These are phyloP conservation scores for Geotrichum aggregatum DNA, from an alignment of 1,139 yeast genomes.

Conservation along the genomic window DNA sequence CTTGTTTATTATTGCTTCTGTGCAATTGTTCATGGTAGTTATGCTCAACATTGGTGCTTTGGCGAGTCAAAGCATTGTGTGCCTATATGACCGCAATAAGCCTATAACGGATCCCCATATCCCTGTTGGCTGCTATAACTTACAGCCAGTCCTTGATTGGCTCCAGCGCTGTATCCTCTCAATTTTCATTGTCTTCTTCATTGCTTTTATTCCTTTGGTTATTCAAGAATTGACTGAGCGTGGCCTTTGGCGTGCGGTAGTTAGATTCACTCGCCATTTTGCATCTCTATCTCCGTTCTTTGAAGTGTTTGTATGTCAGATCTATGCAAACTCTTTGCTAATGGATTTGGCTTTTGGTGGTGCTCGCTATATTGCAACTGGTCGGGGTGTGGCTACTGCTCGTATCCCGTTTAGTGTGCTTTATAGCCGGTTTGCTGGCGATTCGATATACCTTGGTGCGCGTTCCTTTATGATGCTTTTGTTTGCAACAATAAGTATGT, in stretches of 20 bases:
- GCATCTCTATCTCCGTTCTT: slow-evolving; percentile 90
- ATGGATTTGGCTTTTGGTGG: slow-evolving; percentile 97
- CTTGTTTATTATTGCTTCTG: slow-evolving; percentile 88
- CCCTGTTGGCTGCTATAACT: slow-evolving; percentile 93
- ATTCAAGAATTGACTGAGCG: slow-evolving; percentile 97
- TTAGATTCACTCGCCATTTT: slow-evolving; percentile 86
- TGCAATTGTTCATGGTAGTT: slow-evolving; percentile 88
- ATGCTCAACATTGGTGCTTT: slow-evolving; percentile 86
- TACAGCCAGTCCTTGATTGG: slow-evolving; percentile 91
- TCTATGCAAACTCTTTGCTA: slow-evolving; percentile 83
- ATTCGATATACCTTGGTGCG: slow-evolving; percentile 95
- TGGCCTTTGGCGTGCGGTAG: slow-evolving; percentile 93
- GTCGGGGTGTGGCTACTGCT: slow-evolving; percentile 98
- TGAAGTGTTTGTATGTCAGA: slow-evolving; percentile 98
- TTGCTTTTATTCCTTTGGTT: slow-evolving; percentile 90
- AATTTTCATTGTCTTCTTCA: slow-evolving; percentile 96
- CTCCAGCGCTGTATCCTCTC: slow-evolving; percentile 95
- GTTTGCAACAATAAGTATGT: slow-evolving; percentile 87
- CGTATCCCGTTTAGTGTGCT: slow-evolving; percentile 95
- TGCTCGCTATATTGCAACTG: slow-evolving; percentile 97
- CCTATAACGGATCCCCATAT: slow-evolving; percentile 81
- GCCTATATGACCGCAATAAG: slow-evolving; percentile 75
- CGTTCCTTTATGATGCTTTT: slow-evolving; percentile 83
- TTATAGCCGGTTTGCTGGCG: slow-evolving; percentile 95
- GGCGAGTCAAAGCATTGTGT: slow-evolving; percentile 83